Conservation (phyloP, 768 basidiomycete species). For the Boletellus sp. region DNA sequence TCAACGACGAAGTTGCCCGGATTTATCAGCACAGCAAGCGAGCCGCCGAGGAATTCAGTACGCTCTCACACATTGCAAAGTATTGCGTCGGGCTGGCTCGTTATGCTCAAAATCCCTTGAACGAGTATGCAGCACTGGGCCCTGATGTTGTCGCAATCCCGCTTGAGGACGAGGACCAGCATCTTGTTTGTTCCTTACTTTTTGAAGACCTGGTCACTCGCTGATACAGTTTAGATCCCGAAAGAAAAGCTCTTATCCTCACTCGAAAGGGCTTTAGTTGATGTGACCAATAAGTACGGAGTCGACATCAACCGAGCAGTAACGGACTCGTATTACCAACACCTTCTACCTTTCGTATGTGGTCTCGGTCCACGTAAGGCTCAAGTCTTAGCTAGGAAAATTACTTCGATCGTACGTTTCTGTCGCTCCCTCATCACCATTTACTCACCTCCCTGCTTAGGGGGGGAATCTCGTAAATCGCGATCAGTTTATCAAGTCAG, state of each 20-base stretch:
- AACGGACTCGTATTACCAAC: conserved; percentile 82
- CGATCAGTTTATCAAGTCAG: conserved; percentile 79
- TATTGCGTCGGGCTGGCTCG: conserved; percentile 94
- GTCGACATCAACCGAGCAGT: conserved; percentile 96
- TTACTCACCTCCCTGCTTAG: conserved; percentile 37
- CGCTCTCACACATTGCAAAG: conserved; percentile 71
- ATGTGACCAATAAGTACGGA: conserved; percentile 87
- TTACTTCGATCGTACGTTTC: conserved; percentile 62
- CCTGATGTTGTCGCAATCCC: conserved; percentile 77
- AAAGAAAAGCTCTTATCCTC: conserved; percentile 76
- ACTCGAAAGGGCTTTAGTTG: conserved; percentile 85
- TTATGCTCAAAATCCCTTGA: conserved; percentile 89
- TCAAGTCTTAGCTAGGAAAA: conserved; percentile 76
- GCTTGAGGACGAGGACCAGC: conserved; percentile 83
- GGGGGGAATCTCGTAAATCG: conserved; percentile 86
- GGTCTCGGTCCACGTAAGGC: conserved; percentile 96
- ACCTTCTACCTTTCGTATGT: conserved; percentile 84
- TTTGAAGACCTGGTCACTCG: not conserved
- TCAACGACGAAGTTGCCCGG: conserved; percentile 87
- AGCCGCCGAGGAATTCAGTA: conserved; percentile 77
- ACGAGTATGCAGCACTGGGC: conserved; percentile 90
- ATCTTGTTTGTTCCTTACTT: conserved; percentile 54
- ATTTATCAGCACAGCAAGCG: conserved; percentile 91
- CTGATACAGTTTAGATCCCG: conserved; percentile 57
- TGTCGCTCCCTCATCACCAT: not conserved